Evolutionary conservation across 371 early-diverging fungal species (phyloP).

Genomic region (Dichotomocladium elegans): DNA sequence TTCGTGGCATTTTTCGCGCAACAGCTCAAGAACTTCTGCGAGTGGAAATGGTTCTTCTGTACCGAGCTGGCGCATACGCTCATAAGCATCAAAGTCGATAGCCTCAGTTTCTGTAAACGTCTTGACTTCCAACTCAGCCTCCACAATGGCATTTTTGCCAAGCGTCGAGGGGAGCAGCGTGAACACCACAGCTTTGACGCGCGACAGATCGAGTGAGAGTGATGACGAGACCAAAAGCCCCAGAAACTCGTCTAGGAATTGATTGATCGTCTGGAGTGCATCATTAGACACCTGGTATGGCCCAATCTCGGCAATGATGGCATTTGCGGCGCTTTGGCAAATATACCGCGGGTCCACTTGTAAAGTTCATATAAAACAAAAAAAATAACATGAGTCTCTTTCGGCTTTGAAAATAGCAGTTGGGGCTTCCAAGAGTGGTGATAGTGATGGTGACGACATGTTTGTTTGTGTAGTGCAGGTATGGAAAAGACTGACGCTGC

Average conservation of each 20-base stretch:
- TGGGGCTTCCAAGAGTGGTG: too few species aligned
- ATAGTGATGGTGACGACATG: not conserved
- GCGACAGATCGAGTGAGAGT: conserved; percentile 50
- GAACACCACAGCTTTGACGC: conserved; percentile 52
- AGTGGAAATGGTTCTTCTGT: conserved; percentile 11
- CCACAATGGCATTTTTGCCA: conserved; percentile 66
- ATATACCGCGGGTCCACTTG: conserved; percentile 54
- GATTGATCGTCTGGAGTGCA: conserved; percentile 58
- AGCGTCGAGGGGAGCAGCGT: conserved; percentile 52
- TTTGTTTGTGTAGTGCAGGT: not conserved
- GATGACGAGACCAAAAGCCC: conserved; percentile 46
- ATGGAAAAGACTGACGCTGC: too few species aligned
- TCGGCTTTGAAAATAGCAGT: not conserved
- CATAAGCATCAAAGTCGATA: conserved; percentile 44
- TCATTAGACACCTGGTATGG: conserved; percentile 62
- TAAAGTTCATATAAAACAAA: not conserved
- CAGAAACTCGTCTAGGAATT: conserved; percentile 63
- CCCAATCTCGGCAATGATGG: conserved; percentile 62
- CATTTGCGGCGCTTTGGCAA: conserved; percentile 64
- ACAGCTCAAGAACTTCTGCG: conserved; percentile 17
- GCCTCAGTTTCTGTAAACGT: conserved; percentile 58
- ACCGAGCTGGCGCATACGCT: conserved; percentile 37
- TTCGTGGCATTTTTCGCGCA: conserved; percentile 56
- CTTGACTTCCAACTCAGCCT: conserved; percentile 65
- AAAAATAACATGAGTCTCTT: not conserved